Base-by-base conservation (phyloP, 257 asterid genomes). In the Cynanchum wilfordii region DNA sequence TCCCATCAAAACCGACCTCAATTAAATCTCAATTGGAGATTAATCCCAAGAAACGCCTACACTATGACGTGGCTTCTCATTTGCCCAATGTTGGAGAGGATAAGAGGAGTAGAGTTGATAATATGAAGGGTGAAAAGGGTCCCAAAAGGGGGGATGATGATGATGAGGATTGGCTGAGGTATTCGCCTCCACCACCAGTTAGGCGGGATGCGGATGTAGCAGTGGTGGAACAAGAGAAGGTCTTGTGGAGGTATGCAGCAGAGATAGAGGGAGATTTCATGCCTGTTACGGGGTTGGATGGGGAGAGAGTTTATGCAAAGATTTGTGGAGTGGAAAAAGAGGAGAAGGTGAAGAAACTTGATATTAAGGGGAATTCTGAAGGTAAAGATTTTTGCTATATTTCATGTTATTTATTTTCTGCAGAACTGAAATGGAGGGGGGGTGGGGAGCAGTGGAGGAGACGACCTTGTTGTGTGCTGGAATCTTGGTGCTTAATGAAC, bases 221-320 rank as follows among this genome's bases (percentile, higher is more conserved):
- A 49, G 72, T 51, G 67, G 76, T 20, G 78, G 90, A 80, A 76
- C 81, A n/a, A 69, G 96, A 91, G 84, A 85, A 44, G 86, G 80
- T 82, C 66, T 71, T 91, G 85, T 89, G 92, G 45, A 91, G 92
- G 81, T 94, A 64, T 24, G 95, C 89, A 0, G 64, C 90, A 60
- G 95, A 86, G 69, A 91, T 94, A 42, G 93, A 89, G 0, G 99
- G 99, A 63, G 97, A 91, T 80, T 91, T 89, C 72, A 80, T 89
- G 80, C 93, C 97, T 17, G 85, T 94, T 56, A 94, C 99, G 1
- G 99, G 99, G 69, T 80, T 89, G 82, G 97, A 89, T 69, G 99
- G 97, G 76, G 95, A 91, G 79, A 87, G 97, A 83, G 95, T 89
- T 77, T 94, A 91, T 69, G 97, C 99, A 0, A 94, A 91, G 95